Evolutionary conservation across 352 stramenopile genomes (phyloP), one percentile per base, ranked within the genome.

Genomic region (Phytophthora europaea): DNA sequence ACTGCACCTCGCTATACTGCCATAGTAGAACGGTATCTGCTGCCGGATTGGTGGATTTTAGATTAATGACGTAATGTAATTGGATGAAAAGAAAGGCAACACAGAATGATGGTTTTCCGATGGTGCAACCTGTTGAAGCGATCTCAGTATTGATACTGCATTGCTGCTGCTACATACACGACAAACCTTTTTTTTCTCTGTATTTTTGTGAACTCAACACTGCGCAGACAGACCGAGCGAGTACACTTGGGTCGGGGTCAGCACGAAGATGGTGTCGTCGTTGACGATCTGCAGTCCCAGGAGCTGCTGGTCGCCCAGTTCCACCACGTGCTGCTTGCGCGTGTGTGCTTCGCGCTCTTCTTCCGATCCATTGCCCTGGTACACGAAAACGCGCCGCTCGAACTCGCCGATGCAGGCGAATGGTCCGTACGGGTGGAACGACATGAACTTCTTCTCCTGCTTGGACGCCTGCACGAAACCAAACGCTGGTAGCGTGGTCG

Each of bases 381-480:
- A 96, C 63, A 95, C 71, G 56, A 92, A 95, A 38, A 95, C 59
- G 8, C 87, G 90, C 40, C 88, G 84, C 54, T 94, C 83, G 64
- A 94, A 93, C 62, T 96, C 90, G 56, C 83, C 87, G 20, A 95
- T 91, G 53, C 76, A 85, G 20, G 90, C 87, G n/a, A 96, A 82
- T 31, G 76, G 75, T 2, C 75, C 84, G 0, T 63, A 67, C 6
- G 83, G 69, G 16, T 92, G 79, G 48, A 89, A 87, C 15, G 78
- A 82, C 79, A 94, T 78, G 61, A 91, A 94, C 80, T 95, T 96
- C 63, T 95, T 95, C 62, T 95, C 85, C 59, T 94, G 86, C 75
- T 96, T 96, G 48, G 90, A 96, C 15, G 90, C 90, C 67, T 96
- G 90, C 3, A 96, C 90, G 40, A 94, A 96, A 2, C 88, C 90